Conservation (phyloP, 2,329 filamentous ascomycete species). For the Paecilomyces dactylethromorphus region DNA sequence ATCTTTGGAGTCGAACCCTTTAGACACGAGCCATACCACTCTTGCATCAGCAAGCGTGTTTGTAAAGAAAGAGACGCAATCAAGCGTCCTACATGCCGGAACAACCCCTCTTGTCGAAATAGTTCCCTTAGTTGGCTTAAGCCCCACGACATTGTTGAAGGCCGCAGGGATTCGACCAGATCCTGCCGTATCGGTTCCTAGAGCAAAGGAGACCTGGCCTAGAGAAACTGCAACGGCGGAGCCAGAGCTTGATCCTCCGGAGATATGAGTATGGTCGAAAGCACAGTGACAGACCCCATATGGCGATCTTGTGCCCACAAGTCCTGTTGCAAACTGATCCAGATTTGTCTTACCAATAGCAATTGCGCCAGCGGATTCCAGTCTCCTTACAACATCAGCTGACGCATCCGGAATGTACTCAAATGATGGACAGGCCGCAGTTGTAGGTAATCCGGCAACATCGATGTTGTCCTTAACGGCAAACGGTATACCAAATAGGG, state of each 20-base stretch:
- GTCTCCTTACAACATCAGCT: conserved; percentile 41
- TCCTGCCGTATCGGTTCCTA: conserved; percentile 35
- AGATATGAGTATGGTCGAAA: conserved; percentile 45
- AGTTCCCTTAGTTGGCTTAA: conserved; percentile 18
- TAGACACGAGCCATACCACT: conserved; percentile 43
- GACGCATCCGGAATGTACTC: conserved; percentile 42
- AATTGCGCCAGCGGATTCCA: conserved; percentile 47
- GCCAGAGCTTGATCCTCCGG: conserved; percentile 53
- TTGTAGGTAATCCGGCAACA: conserved; percentile 38
- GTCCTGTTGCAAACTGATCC: conserved; percentile 57
- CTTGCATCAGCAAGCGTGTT: conserved; percentile 45
- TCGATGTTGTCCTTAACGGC: conserved; percentile 46
- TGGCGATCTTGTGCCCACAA: conserved; percentile 53
- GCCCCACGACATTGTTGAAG: conserved; percentile 19
- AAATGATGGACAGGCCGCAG: conserved; percentile 43
- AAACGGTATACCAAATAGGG: conserved; percentile 45
- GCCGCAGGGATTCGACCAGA: conserved; percentile 19
- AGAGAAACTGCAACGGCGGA: conserved; percentile 50
- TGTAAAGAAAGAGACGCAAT: conserved; percentile 52
- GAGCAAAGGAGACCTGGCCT: conserved; percentile 48
- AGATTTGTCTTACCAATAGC: conserved; percentile 54
- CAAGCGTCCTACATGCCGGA: conserved; percentile 49
- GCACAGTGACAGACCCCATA: conserved; percentile 52
- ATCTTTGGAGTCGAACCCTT: conserved; percentile 45
- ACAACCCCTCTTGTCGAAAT: conserved; percentile 16